Conservation (phyloP, 2,329 filamentous ascomycete genomes). For the Fusarium kyushuense region DNA sequence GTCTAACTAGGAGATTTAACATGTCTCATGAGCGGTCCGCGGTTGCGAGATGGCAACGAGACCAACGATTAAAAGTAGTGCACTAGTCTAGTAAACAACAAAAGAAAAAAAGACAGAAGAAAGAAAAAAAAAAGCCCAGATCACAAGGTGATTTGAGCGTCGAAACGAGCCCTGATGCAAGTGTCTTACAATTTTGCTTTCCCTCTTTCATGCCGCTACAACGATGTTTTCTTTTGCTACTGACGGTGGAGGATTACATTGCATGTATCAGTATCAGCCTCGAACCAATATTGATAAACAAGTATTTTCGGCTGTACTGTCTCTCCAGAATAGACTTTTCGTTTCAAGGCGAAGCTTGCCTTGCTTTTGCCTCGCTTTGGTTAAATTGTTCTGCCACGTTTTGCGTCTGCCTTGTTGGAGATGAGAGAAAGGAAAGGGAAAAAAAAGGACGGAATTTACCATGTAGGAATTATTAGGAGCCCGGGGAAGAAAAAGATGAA, state of each 20-base stretch:
- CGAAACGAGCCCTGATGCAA: not conserved
- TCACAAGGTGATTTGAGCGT: conserved; percentile 7
- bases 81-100: not conserved
- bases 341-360: conserved; percentile 5
- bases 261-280: not conserved
- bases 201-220: not conserved
- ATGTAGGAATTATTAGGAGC: not conserved
- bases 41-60: conserved; percentile 16
- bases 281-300: not conserved
- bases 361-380: not conserved
- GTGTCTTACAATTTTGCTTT: not conserved
- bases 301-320: not conserved
- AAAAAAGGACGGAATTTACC: not conserved
- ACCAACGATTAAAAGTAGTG: not conserved
- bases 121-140: not conserved
- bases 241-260: not conserved
- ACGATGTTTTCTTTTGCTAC: conserved; percentile 1
- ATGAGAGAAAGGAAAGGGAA: not conserved
- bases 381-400: conserved; percentile 25
- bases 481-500: conserved; percentile 28
- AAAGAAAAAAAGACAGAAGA: not conserved
- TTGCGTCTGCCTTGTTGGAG: conserved; percentile 17
- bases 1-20: conserved; percentile 10
- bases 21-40: conserved; percentile 13
- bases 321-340: conserved; percentile 2